A percentile compares a stretch with the other conserved stretches of the same genome.
Conservation (phyloP, 306 rosid species). For the Hylodesmum podocarpum region DNA sequence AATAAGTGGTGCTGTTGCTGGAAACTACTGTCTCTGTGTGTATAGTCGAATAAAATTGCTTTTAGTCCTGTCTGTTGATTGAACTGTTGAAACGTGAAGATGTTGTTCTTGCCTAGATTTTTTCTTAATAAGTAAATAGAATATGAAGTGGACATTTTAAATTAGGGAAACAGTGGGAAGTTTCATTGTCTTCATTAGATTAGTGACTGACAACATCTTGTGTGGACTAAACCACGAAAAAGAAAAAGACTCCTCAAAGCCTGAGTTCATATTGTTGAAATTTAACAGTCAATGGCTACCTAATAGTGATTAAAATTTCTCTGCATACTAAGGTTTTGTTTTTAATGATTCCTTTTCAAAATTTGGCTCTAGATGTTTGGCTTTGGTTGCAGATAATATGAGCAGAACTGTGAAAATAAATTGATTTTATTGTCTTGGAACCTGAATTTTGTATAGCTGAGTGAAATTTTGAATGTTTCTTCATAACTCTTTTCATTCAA, state of each 20-base stretch:
- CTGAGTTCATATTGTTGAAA: not conserved
- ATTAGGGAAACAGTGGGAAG: not conserved
- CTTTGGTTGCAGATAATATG: conserved; percentile 4
- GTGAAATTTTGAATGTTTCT: not conserved
- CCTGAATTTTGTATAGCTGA: not conserved
- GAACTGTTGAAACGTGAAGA: not conserved
- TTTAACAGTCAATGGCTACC: not conserved
- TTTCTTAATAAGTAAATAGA: not conserved
- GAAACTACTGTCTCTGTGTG: not conserved
- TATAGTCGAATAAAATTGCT: not conserved
- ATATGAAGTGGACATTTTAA: not conserved
- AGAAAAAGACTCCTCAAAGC: not conserved
- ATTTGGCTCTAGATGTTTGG: not conserved
- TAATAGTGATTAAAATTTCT: not conserved
- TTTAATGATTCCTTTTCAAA: not conserved
- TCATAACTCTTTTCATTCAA: not conserved
- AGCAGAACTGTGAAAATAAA: not conserved
- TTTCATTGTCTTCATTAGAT: not conserved
- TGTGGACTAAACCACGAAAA: not conserved
- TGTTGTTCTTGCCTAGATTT: not conserved
- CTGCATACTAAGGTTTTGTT: not conserved
- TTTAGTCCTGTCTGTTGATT: not conserved
- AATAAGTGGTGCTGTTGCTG: not conserved
- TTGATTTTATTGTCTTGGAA: conserved; percentile 4
- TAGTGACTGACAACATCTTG: not conserved